These are phyloP conservation scores for Drechslerella dactyloides DNA, from an alignment of 2,329 filamentous ascomycete genomes.

Conservation along the genomic window DNA sequence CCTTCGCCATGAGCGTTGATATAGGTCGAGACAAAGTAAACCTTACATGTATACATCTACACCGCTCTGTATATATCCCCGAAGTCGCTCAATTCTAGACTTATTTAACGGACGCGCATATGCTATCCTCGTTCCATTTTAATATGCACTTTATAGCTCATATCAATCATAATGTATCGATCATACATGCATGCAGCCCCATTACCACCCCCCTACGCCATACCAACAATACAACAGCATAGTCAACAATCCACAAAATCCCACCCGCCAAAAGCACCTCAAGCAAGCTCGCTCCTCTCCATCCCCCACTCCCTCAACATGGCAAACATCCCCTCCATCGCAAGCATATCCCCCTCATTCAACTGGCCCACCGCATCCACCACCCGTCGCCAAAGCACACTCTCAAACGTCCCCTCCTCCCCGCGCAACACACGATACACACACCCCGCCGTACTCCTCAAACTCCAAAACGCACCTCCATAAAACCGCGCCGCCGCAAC, in stretches of 20 bases:
- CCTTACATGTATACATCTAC: no score
- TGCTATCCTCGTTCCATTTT: no score
- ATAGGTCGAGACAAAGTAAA: no score
- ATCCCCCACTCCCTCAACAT: slow-evolving; percentile 18
- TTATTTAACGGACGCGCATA: no score
- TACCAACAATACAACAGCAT: not conserved
- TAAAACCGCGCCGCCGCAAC: slow-evolving; percentile 29
- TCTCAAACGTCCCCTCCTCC: slow-evolving; percentile 31
- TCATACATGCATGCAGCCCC: no score
- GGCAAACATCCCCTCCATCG: slow-evolving; percentile 10
- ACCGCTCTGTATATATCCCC: no score
- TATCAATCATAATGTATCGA: no score
- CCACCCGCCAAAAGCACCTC: not conserved
- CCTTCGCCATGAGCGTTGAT: no score
- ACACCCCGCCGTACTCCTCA: slow-evolving; percentile 6
- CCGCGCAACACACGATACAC: slow-evolving; percentile 34
- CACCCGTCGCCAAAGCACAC: slow-evolving; percentile 23
- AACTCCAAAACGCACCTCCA: slow-evolving; percentile 24
- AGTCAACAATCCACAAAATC: not conserved
- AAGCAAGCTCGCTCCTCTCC: slow-evolving; percentile 22
- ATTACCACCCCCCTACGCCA: not conserved
- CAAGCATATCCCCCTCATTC: slow-evolving; percentile 26
- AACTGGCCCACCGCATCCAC: slow-evolving; percentile 19
- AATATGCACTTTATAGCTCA: no score
- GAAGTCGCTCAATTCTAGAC: no score